phyloP scores from a whole-genome alignment of 768 basidiomycete genomes.

The Suillus americanus region DNA sequence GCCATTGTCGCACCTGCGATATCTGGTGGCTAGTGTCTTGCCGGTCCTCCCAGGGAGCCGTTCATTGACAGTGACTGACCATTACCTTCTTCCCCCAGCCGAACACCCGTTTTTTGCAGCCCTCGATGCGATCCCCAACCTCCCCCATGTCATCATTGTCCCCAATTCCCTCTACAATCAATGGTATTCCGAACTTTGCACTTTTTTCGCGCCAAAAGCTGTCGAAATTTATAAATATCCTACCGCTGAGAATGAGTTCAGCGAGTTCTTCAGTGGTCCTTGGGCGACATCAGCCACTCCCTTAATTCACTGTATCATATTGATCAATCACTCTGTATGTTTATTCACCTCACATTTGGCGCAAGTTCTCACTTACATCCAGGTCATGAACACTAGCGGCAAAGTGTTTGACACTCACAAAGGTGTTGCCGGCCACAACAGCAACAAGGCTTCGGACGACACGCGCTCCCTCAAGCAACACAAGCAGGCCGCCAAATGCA shows the following conservation, averaged over 20 bases:
- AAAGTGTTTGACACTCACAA: neutral
- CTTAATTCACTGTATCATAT: neutral
- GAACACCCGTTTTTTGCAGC: conserved; percentile 4
- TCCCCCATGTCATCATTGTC: conserved; percentile 2
- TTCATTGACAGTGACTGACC: neutral
- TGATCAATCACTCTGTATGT: conserved; percentile 2
- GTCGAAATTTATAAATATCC: neutral
- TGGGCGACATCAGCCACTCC: neutral
- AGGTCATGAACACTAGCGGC: neutral
- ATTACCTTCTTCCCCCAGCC: neutral
- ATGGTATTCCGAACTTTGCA: neutral
- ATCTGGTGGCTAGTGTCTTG: too few relatives aligned
- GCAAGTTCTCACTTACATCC: neutral
- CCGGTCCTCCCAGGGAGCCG: neutral
- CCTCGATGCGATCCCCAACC: neutral
- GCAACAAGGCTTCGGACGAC: neutral
- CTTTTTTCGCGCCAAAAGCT: neutral
- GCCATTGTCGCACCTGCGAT: too few relatives aligned
- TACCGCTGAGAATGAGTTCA: neutral
- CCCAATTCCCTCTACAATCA: neutral
- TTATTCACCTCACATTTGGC: too few relatives aligned
- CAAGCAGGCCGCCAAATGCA: neutral
- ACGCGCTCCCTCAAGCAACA: neutral
- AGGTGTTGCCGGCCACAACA: neutral
- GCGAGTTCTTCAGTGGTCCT: neutral